Evolutionary conservation across 345 rosid species (phyloP).

Genomic region (Linum trigynum): DNA sequence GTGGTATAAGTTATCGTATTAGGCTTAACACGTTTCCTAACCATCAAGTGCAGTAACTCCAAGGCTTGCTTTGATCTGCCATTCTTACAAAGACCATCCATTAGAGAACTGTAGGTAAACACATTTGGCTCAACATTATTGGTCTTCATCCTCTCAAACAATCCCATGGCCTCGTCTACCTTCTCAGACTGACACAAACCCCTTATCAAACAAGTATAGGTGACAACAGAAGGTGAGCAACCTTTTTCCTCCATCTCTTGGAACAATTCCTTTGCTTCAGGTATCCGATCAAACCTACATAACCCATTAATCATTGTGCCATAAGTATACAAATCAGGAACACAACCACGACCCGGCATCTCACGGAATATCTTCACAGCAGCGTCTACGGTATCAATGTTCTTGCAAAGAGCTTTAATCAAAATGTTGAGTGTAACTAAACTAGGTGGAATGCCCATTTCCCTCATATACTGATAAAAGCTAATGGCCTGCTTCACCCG

Average conservation of each 20-base stretch:
- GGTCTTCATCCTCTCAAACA: slow-evolving; percentile 60
- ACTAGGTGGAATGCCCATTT: slow-evolving; percentile 44
- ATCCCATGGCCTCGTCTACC: slow-evolving; percentile 50
- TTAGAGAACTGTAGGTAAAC: slow-evolving; percentile 68
- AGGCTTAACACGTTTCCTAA: slow-evolving; percentile 44
- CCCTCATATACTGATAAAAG: slow-evolving; percentile 65
- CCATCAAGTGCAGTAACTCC: slow-evolving; percentile 57
- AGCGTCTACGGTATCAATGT: slow-evolving; percentile 47
- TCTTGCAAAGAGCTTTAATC: slow-evolving; percentile 82
- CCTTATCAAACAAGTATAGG: slow-evolving; percentile 63
- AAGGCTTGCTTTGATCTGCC: slow-evolving; percentile 49
- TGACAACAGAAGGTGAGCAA: slow-evolving; percentile 72
- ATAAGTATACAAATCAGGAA: slow-evolving; percentile 75
- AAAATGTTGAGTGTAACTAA: slow-evolving; percentile 71
- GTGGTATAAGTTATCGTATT: slow-evolving; percentile 62
- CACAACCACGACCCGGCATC: slow-evolving; percentile 63
- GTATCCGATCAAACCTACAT: slow-evolving; percentile 51
- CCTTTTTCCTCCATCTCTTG: slow-evolving; percentile 64
- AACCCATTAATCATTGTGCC: slow-evolving; percentile 86
- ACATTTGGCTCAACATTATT: slow-evolving; percentile 75
- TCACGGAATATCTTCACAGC: slow-evolving; percentile 65
- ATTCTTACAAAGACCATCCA: slow-evolving; percentile 78
- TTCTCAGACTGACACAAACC: slow-evolving; percentile 57
- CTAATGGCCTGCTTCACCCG: slow-evolving; percentile 51
- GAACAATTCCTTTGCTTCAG: slow-evolving; percentile 62